Evolutionary conservation across 148 eudicot genomes (phyloP).

Genomic region (Camellia granthamiana): DNA sequence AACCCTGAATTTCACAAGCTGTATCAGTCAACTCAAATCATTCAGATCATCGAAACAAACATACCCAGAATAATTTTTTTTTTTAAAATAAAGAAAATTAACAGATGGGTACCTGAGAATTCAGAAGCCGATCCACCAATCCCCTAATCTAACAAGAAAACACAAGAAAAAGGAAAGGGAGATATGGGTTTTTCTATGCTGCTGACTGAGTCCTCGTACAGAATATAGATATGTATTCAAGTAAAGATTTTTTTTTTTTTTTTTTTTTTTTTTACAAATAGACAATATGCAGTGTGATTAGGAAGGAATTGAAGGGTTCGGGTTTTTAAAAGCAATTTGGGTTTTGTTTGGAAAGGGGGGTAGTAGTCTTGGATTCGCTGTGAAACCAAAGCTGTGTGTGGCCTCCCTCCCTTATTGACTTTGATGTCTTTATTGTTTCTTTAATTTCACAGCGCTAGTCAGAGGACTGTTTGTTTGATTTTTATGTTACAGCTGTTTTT

Average conservation of each 20-base stretch:
- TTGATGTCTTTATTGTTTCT: conserved; percentile 23
- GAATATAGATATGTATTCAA: neutral
- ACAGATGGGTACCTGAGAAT: conserved; percentile 2
- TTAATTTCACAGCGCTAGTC: conserved; percentile 3
- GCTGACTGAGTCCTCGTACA: neutral
- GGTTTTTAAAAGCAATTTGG: neutral
- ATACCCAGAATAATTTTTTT: neutral
- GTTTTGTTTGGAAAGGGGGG: neutral
- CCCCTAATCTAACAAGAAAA: neutral
- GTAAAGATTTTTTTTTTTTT: neutral
- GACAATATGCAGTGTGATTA: neutral
- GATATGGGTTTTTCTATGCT: neutral
- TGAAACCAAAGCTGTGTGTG: conserved; percentile 14
- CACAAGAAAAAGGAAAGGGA: neutral
- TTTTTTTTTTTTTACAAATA: neutral
- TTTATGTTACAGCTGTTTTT: neutral
- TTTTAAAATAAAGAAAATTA: neutral
- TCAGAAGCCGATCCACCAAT: conserved; percentile 25
- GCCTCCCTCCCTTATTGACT: conserved; percentile 29
- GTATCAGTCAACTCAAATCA: conserved; percentile 21
- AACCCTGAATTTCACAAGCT: conserved; percentile 26
- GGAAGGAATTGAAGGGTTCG: conserved; percentile 5
- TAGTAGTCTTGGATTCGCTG: conserved; percentile 14
- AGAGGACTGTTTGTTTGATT: conserved; percentile 1
- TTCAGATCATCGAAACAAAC: conserved; percentile 22